These are phyloP conservation scores for Venturiaceae sp. DNA, from an alignment of 2,329 filamentous ascomycete species.

Conservation along the genomic window DNA sequence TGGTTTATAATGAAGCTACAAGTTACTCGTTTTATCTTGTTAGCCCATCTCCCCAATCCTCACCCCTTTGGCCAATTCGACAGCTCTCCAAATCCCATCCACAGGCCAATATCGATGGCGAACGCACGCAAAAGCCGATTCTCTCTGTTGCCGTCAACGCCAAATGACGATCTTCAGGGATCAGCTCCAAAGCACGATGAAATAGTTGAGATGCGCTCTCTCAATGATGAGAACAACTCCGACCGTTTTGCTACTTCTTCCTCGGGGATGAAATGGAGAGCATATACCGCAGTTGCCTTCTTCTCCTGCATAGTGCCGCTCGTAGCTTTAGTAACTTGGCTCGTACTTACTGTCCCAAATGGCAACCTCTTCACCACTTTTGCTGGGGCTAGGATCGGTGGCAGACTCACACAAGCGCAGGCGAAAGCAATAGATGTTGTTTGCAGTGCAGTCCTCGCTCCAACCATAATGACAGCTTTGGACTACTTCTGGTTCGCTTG, in stretches of 20 bases:
- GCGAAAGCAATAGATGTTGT: slow-evolving; percentile 14
- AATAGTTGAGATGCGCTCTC: neutral
- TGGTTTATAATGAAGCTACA: no score
- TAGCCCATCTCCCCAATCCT: no score
- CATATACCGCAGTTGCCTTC: neutral
- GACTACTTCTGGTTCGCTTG: slow-evolving; percentile 13
- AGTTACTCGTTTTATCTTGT: no score
- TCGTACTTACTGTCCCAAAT: neutral
- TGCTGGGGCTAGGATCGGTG: slow-evolving; percentile 9
- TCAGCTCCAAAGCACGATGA: neutral
- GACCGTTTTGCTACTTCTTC: no score
- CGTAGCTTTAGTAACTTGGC: neutral
- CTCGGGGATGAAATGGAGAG: neutral
- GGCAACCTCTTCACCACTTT: neutral
- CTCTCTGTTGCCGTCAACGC: neutral
- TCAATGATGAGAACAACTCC: neutral
- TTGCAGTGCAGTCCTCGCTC: slow-evolving; percentile 12
- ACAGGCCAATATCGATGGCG: no score
- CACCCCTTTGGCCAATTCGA: no score
- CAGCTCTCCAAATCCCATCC: no score
- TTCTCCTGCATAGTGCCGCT: neutral
- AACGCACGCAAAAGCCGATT: neutral
- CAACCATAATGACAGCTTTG: slow-evolving; percentile 10
- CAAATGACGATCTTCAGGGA: neutral
- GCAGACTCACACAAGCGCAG: slow-evolving; percentile 11